These are phyloP conservation scores for Beauveria sp. DNA, from an alignment of 2,329 filamentous ascomycete genomes.

Conservation along the genomic window DNA sequence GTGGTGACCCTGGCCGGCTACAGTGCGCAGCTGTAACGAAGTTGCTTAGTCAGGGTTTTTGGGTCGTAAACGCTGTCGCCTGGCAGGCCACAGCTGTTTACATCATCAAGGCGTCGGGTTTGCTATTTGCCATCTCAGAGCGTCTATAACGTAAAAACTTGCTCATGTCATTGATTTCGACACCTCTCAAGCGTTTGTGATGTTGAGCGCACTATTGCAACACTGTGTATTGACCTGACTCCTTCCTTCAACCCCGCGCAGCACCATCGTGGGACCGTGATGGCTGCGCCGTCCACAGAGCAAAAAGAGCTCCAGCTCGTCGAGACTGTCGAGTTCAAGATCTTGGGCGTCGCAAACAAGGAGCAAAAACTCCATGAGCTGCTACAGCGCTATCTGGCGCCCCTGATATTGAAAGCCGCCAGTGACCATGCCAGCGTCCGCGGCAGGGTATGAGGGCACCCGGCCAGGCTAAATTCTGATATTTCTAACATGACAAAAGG, in stretches of 20 bases:
- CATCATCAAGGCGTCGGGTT: background rate
- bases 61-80: constrained; percentile 9
- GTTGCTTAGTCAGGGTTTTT: constrained; percentile 4
- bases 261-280: constrained; percentile 15
- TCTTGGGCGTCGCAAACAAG: constrained; percentile 69
- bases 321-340: constrained; percentile 77
- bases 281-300: constrained; percentile 38
- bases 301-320: constrained; percentile 74
- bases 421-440: constrained; percentile 76
- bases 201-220: background rate
- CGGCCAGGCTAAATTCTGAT: background rate
- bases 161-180: background rate
- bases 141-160: background rate
- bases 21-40: background rate
- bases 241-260: background rate
- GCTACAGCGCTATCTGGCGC: constrained; percentile 70
- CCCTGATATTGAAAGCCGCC: constrained; percentile 76
- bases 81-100: constrained; percentile 6
- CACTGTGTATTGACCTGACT: background rate
- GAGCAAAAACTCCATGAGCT: constrained; percentile 75
- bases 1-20: background rate
- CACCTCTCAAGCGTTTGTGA: background rate
- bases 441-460: constrained; percentile 50
- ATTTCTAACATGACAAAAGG: constrained; percentile 23
- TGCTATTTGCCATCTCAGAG: background rate